Evolutionary conservation across 495 filamentous ascomycete species (phyloP), one percentile per base, ranked within the genome.

Genomic region (Penicillium subrubescens): DNA sequence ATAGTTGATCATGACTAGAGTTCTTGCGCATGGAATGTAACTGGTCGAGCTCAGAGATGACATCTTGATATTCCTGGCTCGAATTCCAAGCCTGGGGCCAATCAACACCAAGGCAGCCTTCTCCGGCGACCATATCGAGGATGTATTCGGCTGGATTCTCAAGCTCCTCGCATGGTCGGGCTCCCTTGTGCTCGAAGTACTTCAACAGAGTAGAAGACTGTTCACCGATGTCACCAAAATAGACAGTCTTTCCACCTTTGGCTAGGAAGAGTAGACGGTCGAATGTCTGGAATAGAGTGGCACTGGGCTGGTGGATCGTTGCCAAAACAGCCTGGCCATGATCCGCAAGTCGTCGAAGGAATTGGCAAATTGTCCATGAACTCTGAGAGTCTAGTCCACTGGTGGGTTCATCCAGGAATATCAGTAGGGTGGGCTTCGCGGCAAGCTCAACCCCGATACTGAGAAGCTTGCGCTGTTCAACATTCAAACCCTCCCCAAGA

Each of bases 391-490:
- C 92, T 8, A 95, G 81, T 70, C 92, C 92, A 54, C 90, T 93
- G n/a, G 92, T 94, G 12, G 93, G 93, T 66, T 97, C 93, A 68
- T 97, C 93, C 19, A 97, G 87, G 80, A 96, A 97, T 17, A 97
- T 84, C 8, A 96, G 82, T 8, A 96, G 83, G 29, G 87, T 87
- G 10, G 93, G 93, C 77, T 92, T 95, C 14, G 93, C 93, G 34
- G 91, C 92, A 39, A 97, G 84, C 67, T 97, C 93, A 48, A 96
- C 92, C 73, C 92, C 93, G 67, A 97, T 96, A 8, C 91, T 96
- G 7, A 96, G 79, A 52, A 91, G 84, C 73, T 97, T 97, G 4
- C 93, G 82, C 74, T 96, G 92, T 72, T 97, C 94, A 41, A 97
- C 93, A 71, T 96, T 96, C 54, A 98, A 82, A 69, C 93, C 77